Evolutionary conservation across 352 stramenopile genomes (phyloP).

Genomic region (Pythium apleroticum): DNA sequence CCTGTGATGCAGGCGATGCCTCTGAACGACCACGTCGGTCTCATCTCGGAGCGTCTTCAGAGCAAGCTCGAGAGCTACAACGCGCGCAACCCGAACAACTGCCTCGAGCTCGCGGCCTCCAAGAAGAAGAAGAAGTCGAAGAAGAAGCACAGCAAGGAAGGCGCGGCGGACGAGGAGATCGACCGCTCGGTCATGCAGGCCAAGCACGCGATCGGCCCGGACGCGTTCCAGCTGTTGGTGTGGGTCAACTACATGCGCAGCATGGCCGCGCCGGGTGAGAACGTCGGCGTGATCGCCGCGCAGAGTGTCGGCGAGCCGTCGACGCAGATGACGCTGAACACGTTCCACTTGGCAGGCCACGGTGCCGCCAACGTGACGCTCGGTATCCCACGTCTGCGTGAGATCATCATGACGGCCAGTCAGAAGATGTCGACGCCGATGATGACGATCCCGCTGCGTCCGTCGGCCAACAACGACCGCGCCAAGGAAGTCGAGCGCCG

Average conservation of each 20-base stretch:
- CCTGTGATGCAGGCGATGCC: slow-evolving; percentile 88
- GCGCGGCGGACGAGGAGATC: slow-evolving; percentile 36
- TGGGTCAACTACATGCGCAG: slow-evolving; percentile 98
- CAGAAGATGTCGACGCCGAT: slow-evolving; percentile 97
- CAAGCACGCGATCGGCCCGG: slow-evolving; percentile 71
- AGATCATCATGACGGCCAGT: slow-evolving; percentile 99
- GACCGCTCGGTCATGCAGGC: slow-evolving; percentile 74
- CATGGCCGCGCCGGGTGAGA: slow-evolving; percentile 96
- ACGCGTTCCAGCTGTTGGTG: slow-evolving; percentile 93
- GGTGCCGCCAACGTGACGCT: slow-evolving; percentile 99
- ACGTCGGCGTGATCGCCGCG: slow-evolving; percentile 97
- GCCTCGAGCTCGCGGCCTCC: slow-evolving; percentile 55
- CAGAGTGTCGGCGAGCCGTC: slow-evolving; percentile 99
- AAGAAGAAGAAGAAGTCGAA: slow-evolving; percentile 86
- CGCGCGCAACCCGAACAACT: slow-evolving; percentile 69
- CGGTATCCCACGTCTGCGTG: slow-evolving; percentile 98
- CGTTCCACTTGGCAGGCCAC: slow-evolving; percentile 99
- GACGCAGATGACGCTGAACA: slow-evolving; percentile 99
- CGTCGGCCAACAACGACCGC: slow-evolving; percentile 43
- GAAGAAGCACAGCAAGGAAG: slow-evolving; percentile 47
- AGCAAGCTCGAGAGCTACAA: slow-evolving; percentile 78
- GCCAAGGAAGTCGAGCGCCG: slow-evolving; percentile 83
- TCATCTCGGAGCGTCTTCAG: slow-evolving; percentile 88
- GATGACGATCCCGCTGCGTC: slow-evolving; percentile 96
- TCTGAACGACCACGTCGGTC: slow-evolving; percentile 83